phyloP scores from a whole-genome alignment of 129 eudicot genomes.

The Ambrosia artemisiifolia region DNA sequence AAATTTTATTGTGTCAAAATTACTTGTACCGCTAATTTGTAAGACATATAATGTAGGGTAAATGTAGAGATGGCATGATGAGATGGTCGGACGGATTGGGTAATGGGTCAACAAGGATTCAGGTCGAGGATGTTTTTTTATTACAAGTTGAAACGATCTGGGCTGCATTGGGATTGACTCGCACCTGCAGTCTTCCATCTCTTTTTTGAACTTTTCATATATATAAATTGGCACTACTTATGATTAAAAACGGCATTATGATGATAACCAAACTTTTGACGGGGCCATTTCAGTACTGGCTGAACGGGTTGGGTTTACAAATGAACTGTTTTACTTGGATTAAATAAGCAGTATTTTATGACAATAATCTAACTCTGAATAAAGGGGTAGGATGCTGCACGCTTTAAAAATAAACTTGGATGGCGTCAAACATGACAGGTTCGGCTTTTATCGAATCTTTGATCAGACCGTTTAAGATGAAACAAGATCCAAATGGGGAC shows the following conservation, averaged over 20 bases:
- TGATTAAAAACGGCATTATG: not conserved
- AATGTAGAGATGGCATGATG: not conserved
- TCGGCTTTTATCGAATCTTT: not conserved
- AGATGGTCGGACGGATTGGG: not conserved
- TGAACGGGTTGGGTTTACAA: not conserved
- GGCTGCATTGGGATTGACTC: not conserved
- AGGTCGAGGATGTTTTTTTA: not conserved
- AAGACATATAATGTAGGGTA: not conserved
- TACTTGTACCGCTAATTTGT: conserved; percentile 5
- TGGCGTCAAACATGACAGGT: not conserved
- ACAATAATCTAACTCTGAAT: not conserved
- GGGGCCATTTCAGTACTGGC: not conserved
- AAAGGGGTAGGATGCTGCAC: not conserved
- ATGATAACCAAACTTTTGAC: not conserved
- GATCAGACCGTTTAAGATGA: not conserved
- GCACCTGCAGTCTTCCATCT: not conserved
- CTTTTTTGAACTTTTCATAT: not conserved
- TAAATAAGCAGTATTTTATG: not conserved
- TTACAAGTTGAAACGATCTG: not conserved
- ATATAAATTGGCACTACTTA: not conserved
- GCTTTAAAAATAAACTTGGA: not conserved
- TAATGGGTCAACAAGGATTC: not conserved
- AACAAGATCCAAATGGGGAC: not conserved
- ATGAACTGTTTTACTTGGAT: not conserved
- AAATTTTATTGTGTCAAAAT: conserved; percentile 5